Evolutionary conservation across 495 filamentous ascomycete genomes (phyloP).

Genomic region (Copromyces sp.): DNA sequence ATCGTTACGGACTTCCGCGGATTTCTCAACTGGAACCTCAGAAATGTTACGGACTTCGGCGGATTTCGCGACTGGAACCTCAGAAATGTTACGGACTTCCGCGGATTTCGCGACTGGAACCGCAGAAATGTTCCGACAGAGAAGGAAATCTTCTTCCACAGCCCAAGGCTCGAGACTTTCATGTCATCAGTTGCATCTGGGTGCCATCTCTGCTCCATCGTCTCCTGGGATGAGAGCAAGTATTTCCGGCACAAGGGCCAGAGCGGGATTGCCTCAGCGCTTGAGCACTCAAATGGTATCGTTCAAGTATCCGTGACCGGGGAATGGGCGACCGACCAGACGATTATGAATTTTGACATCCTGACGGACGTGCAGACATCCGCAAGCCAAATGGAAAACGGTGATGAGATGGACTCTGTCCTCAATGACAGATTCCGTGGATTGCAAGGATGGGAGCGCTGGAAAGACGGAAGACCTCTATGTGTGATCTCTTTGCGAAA

Average conservation of each 20-base stretch:
- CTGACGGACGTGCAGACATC: neutral
- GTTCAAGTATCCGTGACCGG: neutral
- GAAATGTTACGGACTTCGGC: too few species aligned
- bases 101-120: neutral
- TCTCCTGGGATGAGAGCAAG: neutral
- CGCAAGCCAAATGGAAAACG: neutral
- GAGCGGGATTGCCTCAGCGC: neutral
- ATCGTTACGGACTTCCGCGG: neutral
- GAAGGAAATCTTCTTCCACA: neutral
- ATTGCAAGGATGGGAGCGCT: neutral
- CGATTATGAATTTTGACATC: neutral
- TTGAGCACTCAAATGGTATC: neutral
- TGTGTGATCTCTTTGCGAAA: neutral
- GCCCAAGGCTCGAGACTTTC: neutral
- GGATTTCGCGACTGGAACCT: neutral
- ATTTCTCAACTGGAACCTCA: neutral
- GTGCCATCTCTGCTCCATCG: neutral
- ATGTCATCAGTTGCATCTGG: neutral
- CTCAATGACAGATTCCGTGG: neutral
- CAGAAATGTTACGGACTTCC: neutral
- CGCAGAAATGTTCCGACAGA: neutral
- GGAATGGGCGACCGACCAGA: neutral
- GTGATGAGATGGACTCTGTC: neutral
- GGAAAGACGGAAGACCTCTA: neutral
- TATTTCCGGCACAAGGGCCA: neutral